phyloP scores from a whole-genome alignment of 331 rosid genomes.

The Pyrus hybrid region DNA sequence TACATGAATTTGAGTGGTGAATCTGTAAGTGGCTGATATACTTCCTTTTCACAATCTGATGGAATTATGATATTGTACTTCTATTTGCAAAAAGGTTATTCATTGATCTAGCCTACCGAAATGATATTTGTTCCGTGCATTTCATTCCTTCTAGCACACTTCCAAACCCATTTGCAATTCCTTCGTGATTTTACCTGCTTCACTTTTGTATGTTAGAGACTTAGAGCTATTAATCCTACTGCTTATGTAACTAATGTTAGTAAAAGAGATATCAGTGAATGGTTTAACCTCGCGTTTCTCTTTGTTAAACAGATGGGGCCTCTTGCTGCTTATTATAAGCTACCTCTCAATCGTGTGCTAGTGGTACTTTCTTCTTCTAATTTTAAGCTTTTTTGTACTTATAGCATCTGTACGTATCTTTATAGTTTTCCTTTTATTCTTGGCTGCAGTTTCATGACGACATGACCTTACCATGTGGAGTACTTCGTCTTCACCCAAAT shows the following conservation, averaged over 20 bases:
- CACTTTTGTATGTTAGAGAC: neutral
- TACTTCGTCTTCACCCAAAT: slow-evolving; percentile 68
- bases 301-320: slow-evolving; percentile 61
- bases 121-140: neutral
- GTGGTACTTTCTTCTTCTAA: slow-evolving; percentile 44
- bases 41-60: neutral
- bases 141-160: neutral
- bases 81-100: neutral
- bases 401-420: neutral
- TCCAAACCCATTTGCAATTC: neutral
- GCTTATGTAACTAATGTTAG: neutral
- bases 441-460: slow-evolving; percentile 84
- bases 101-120: neutral
- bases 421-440: slow-evolving; percentile 1
- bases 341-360: slow-evolving; percentile 75
- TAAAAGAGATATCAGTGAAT: neutral
- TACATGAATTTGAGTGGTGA: slow-evolving; percentile 95
- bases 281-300: slow-evolving; percentile 1
- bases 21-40: slow-evolving; percentile 53
- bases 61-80: neutral
- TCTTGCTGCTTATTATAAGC: slow-evolving; percentile 86
- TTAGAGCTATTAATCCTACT: neutral
- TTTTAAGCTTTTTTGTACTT: neutral
- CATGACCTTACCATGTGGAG: slow-evolving; percentile 85
- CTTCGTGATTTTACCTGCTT: neutral